Conservation (phyloP, 768 basidiomycete species). For the Lactifluus piperatus region DNA sequence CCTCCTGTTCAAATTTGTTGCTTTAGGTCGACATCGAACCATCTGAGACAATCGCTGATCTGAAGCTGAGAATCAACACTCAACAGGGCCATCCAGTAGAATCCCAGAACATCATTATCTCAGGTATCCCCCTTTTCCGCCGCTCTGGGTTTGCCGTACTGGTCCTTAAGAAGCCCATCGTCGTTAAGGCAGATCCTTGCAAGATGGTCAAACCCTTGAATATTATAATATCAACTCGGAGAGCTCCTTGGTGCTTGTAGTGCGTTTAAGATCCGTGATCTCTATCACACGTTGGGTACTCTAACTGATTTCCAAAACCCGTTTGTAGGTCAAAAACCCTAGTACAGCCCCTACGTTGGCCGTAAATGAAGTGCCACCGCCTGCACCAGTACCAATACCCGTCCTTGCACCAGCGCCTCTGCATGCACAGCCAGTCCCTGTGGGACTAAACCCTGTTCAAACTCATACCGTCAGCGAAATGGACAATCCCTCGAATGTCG, state of each 20-base stretch:
- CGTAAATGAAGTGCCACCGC: conserved; percentile 12
- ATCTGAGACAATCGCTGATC: conserved; percentile 59
- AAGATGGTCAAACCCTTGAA: conserved; percentile 79
- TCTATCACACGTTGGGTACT: background rate
- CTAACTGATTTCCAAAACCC: background rate
- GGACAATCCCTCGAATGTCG: conserved; percentile 64
- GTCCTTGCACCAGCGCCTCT: conserved; percentile 18
- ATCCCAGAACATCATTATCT: conserved; percentile 88
- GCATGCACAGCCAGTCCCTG: background rate
- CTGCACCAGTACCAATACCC: conserved; percentile 2
- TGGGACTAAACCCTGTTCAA: conserved; percentile 23
- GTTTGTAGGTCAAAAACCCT: background rate
- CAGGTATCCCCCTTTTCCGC: conserved; percentile 45
- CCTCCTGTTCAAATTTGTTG: background rate
- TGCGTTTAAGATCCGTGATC: conserved; percentile 26
- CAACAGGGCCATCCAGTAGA: conserved; percentile 64
- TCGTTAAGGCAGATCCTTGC: conserved; percentile 73
- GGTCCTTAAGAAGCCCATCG: conserved; percentile 5
- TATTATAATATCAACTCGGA: conserved; percentile 93
- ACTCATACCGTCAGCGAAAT: conserved; percentile 34
- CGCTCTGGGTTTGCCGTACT: conserved; percentile 7
- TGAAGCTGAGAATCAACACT: conserved; percentile 80
- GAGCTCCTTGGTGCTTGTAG: conserved; percentile 96
- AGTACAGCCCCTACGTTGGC: conserved; percentile 22
- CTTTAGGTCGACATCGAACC: conserved; percentile 68